These are phyloP conservation scores for Dittrichia graveolens DNA, from an alignment of 129 eudicot genomes.

Conservation along the genomic window DNA sequence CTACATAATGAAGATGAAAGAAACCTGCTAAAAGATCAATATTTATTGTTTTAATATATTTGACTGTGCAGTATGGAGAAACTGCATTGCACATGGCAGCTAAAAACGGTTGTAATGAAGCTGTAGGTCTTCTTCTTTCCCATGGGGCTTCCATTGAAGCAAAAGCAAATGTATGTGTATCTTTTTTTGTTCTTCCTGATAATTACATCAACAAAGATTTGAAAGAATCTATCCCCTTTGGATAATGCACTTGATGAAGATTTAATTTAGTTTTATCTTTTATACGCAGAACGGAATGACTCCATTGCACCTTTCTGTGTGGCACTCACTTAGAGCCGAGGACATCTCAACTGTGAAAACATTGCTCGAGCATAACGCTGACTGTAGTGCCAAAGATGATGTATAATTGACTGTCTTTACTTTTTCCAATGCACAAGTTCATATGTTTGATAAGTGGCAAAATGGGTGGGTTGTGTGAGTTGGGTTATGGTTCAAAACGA, in stretches of 20 bases:
- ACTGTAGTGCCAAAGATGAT: conserved; percentile 91
- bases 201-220: not conserved
- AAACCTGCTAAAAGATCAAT: not conserved
- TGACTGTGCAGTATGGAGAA: conserved; percentile 69
- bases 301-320: conserved; percentile 82
- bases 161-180: conserved; percentile 71
- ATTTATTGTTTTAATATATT: conserved; percentile 3
- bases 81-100: conserved; percentile 92
- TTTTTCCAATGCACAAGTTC: not conserved
- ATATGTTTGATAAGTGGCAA: conserved; percentile 6
- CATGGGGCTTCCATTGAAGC: conserved; percentile 90
- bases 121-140: conserved; percentile 49
- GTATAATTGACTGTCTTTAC: conserved; percentile 34
- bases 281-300: conserved; percentile 75
- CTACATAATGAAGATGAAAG: not conserved
- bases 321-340: conserved; percentile 79
- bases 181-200: not conserved
- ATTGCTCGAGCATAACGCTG: conserved; percentile 77
- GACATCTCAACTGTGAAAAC: conserved; percentile 81
- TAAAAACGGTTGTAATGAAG: conserved; percentile 77
- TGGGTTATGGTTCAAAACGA: conserved; percentile 5
- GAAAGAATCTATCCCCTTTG: not conserved
- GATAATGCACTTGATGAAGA: conserved; percentile 9
- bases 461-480: not conserved
- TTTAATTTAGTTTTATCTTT: not conserved